Conservation (phyloP, 345 rosid genomes). For the Abelmoschus esculentus region DNA sequence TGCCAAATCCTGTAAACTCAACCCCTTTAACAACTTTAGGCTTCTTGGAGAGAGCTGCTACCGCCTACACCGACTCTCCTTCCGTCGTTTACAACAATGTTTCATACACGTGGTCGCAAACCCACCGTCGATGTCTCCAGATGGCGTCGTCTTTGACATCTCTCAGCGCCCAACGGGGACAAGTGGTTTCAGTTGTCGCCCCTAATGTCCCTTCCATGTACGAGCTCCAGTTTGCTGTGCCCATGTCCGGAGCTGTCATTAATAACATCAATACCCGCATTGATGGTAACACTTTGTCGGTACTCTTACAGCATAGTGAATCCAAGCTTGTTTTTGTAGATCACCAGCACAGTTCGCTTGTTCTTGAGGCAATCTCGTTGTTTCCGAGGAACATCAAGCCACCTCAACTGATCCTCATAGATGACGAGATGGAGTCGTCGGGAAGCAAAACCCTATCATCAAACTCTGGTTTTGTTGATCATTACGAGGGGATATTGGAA, state of each 20-base stretch:
- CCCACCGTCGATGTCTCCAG: conserved; percentile 57
- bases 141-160: conserved; percentile 46
- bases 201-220: conserved; percentile 53
- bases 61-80: conserved; percentile 39
- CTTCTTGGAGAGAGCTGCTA: conserved; percentile 49
- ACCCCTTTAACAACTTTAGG: conserved; percentile 45
- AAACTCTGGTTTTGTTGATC: conserved; percentile 21
- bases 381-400: conserved; percentile 20
- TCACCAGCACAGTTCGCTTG: conserved; percentile 17
- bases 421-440: conserved; percentile 9
- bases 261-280: conserved; percentile 53
- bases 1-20: conserved; percentile 38
- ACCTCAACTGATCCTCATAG: conserved; percentile 34
- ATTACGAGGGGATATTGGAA: conserved; percentile 36
- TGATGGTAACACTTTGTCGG: conserved; percentile 40
- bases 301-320: conserved; percentile 38
- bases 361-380: conserved; percentile 37
- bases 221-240: conserved; percentile 64
- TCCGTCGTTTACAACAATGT: conserved; percentile 38
- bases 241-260: conserved; percentile 57
- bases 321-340: conserved; percentile 59
- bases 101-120: conserved; percentile 43
- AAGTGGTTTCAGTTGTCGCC: conserved; percentile 50
- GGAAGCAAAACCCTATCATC: not conserved
- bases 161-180: conserved; percentile 29